Evolutionary conservation across 805 yeast species (phyloP).

Genomic region (Zygosaccharomyces pseudorouxii): DNA sequence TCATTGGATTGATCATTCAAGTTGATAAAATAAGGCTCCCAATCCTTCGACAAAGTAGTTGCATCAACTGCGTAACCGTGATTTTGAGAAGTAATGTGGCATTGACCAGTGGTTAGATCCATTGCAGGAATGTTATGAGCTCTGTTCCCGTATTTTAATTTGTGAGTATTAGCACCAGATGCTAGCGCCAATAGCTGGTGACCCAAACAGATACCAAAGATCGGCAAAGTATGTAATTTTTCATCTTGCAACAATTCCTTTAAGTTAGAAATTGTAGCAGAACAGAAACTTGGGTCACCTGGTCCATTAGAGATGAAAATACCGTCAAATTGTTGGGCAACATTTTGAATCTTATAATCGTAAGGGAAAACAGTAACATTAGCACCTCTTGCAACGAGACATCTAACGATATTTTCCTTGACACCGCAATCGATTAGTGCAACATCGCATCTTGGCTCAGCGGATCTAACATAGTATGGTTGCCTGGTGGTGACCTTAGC

Average conservation of each 20-base stretch:
- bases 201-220: conserved; percentile 97
- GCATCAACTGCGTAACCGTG: conserved; percentile 98
- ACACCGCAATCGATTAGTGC: conserved; percentile 98
- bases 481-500: conserved; percentile 92
- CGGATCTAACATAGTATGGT: conserved; percentile 82
- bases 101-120: conserved; percentile 91
- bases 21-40: conserved; percentile 93
- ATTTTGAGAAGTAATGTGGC: conserved; percentile 98
- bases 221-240: conserved; percentile 63
- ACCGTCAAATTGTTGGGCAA: conserved; percentile 92
- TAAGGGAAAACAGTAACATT: conserved; percentile 95
- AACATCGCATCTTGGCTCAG: conserved; percentile 49
- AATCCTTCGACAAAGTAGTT: conserved; percentile 63
- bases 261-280: conserved; percentile 69
- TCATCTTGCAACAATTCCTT: conserved; percentile 58
- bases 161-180: conserved; percentile 86
- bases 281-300: conserved; percentile 94
- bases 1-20: conserved; percentile 97
- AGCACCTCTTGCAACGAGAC: conserved; percentile 92
- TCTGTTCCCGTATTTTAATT: conserved; percentile 97
- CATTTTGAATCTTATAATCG: conserved; percentile 86
- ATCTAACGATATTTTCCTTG: conserved; percentile 93
- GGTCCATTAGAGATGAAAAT: conserved; percentile 94
- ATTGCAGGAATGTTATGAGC: conserved; percentile 97
- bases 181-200: conserved; percentile 96